Evolutionary conservation across 2,329 filamentous ascomycete genomes (phyloP).

Genomic region (Aurifilum marmelostoma): DNA sequence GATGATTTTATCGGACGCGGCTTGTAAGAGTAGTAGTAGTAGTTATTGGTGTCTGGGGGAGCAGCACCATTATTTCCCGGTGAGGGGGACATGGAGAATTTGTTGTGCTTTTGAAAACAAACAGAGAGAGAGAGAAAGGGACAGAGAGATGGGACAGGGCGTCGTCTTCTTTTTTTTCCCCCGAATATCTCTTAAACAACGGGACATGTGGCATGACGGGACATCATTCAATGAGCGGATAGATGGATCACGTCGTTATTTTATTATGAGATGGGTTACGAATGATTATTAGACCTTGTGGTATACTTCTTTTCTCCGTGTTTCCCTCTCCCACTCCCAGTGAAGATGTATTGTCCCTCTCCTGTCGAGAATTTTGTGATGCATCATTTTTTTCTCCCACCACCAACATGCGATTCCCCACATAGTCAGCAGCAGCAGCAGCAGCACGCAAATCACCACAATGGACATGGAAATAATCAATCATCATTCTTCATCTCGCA

Average conservation of each 20-base stretch:
- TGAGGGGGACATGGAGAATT: no score
- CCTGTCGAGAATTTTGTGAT: no score
- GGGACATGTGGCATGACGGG: background rate
- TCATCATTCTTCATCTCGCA: no score
- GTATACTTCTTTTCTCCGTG: background rate
- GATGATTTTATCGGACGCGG: slow-evolving; percentile 27
- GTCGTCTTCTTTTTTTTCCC: no score
- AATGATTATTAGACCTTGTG: background rate
- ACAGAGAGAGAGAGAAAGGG: no score
- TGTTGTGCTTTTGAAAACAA: no score
- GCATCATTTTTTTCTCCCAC: no score
- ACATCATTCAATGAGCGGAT: background rate
- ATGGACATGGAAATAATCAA: no score
- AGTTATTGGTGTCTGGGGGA: no score
- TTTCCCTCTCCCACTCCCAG: background rate
- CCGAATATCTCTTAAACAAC: background rate
- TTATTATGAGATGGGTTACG: background rate
- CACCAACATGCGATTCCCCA: background rate
- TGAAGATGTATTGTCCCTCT: background rate
- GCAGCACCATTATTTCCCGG: no score
- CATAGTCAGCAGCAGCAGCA: background rate
- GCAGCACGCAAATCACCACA: background rate
- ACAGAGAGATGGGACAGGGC: no score
- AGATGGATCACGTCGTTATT: background rate
- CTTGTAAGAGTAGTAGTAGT: slow-evolving; percentile 1